Percentiles rank a stretch among this genome's conserved stretches.
phyloP scores from a whole-genome alignment of 805 yeast genomes.

The Saccharomyces eubayanus region DNA sequence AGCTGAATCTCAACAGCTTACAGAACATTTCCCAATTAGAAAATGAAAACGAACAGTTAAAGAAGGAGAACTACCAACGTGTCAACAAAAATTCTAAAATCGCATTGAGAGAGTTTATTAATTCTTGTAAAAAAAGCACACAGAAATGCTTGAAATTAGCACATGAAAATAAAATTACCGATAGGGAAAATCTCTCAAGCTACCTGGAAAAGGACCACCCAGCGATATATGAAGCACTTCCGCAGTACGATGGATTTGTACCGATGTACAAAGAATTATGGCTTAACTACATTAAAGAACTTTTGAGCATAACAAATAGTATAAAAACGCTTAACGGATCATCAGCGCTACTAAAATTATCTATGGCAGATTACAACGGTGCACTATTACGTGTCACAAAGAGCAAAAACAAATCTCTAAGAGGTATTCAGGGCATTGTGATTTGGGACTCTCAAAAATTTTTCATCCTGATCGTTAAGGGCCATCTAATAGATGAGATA shows the following conservation, averaged over 20 bases:
- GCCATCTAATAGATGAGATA: constrained; percentile 50
- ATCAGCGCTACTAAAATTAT: constrained; percentile 44
- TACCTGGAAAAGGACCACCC: constrained; percentile 17
- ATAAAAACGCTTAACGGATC: constrained; percentile 17
- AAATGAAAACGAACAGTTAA: not conserved
- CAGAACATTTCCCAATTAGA: not conserved
- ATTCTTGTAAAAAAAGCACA: constrained; percentile 15
- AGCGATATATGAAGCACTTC: constrained; percentile 20
- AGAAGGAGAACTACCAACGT: constrained; percentile 19
- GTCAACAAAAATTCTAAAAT: constrained; percentile 27
- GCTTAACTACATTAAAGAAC: constrained; percentile 57
- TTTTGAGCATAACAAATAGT: constrained; percentile 35
- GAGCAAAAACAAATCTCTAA: constrained; percentile 45
- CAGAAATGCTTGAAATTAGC: constrained; percentile 24
- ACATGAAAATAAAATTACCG: constrained; percentile 10
- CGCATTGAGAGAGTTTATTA: constrained; percentile 25
- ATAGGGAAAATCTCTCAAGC: constrained; percentile 15
- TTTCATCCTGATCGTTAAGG: constrained; percentile 45
- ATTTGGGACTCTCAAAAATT: constrained; percentile 75
- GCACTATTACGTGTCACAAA: constrained; percentile 52
- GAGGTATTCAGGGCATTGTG: constrained; percentile 67
- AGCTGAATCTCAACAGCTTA: constrained; percentile 7
- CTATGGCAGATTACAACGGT: constrained; percentile 79
- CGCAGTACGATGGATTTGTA: constrained; percentile 42
- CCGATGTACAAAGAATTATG: constrained; percentile 55